Conservation (phyloP, 2,329 filamentous ascomycete genomes). For the Hortaea sp. region DNA sequence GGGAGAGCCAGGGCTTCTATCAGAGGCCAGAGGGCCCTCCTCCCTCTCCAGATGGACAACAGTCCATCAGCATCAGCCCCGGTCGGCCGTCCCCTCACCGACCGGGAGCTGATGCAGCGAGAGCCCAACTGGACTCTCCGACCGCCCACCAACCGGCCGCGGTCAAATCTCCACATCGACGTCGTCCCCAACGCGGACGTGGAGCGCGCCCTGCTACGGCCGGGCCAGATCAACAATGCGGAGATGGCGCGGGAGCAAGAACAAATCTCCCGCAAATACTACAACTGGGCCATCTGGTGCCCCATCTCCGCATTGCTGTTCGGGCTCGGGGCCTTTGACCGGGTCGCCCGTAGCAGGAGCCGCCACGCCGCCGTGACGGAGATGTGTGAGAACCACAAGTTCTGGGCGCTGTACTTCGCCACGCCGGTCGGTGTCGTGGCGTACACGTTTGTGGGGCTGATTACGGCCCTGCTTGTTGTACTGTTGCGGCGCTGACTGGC, state of each 20-base stretch:
- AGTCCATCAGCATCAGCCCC: slow-evolving; percentile 1
- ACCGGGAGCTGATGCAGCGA: slow-evolving; percentile 6
- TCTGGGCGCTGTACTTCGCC: slow-evolving; percentile 9
- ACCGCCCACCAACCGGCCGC: not conserved
- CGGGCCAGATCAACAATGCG: slow-evolving; percentile 2
- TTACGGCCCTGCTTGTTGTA: not conserved
- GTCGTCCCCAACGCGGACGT: slow-evolving; percentile 3
- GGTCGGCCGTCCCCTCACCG: slow-evolving; percentile 7
- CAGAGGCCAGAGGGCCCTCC: slow-evolving; percentile 9
- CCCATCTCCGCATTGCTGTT: slow-evolving; percentile 15
- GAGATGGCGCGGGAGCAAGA: slow-evolving; percentile 8
- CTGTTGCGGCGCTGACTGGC: not conserved
- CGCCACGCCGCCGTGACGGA: slow-evolving; percentile 9
- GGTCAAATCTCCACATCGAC: slow-evolving; percentile 1
- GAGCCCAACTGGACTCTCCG: slow-evolving; percentile 6
- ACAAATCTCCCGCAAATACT: slow-evolving; percentile 8
- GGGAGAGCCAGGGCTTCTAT: slow-evolving; percentile 5
- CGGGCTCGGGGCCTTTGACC: slow-evolving; percentile 14
- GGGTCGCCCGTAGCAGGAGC: slow-evolving; percentile 9
- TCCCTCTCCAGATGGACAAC: slow-evolving; percentile 5
- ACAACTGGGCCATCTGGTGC: slow-evolving; percentile 6
- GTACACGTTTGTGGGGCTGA: not conserved
- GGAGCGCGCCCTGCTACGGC: slow-evolving; percentile 6
- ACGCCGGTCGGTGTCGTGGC: slow-evolving; percentile 10
- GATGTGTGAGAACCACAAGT: slow-evolving; percentile 14